Conservation (phyloP, 1,284 basidiomycete species). For the Phellinidium pouzarii region DNA sequence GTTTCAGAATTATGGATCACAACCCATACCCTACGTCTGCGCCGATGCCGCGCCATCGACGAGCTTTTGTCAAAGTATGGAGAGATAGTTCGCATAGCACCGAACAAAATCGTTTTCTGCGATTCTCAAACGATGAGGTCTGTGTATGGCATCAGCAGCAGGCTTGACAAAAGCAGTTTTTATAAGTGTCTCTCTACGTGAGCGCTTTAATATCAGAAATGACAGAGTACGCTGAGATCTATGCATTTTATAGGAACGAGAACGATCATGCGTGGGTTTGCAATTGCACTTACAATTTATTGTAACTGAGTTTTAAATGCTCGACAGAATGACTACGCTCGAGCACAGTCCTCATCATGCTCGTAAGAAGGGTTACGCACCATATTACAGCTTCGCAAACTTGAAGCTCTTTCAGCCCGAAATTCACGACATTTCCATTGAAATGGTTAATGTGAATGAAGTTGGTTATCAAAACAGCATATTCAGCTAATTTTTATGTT, state of each 20-base stretch:
- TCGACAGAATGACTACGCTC: conserved; percentile 20
- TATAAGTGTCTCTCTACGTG: conserved; percentile 20
- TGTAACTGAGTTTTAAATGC: background rate
- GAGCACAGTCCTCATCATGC: conserved; percentile 18
- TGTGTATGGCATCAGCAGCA: conserved; percentile 20
- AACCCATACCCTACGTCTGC: conserved; percentile 18
- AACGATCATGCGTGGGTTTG: conserved; percentile 22
- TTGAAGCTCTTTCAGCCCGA: conserved; percentile 20
- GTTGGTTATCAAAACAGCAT: background rate
- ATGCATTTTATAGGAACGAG: conserved; percentile 17
- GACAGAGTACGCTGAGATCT: background rate
- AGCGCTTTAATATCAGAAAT: background rate
- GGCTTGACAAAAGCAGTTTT: conserved; percentile 25
- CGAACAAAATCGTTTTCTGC: conserved; percentile 21
- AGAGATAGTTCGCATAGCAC: conserved; percentile 22
- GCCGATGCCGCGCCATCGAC: conserved; percentile 21
- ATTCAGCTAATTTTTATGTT: background rate
- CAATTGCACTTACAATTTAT: background rate
- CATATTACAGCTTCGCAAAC: conserved; percentile 20
- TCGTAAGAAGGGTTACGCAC: conserved; percentile 17
- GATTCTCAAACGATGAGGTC: conserved; percentile 19
- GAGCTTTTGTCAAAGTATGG: conserved; percentile 20
- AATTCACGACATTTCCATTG: conserved; percentile 16
- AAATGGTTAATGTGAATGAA: conserved; percentile 17
- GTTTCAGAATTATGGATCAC: conserved; percentile 21